Evolutionary conservation across 805 yeast genomes (phyloP).

Genomic region (Teunomyces pallodes): DNA sequence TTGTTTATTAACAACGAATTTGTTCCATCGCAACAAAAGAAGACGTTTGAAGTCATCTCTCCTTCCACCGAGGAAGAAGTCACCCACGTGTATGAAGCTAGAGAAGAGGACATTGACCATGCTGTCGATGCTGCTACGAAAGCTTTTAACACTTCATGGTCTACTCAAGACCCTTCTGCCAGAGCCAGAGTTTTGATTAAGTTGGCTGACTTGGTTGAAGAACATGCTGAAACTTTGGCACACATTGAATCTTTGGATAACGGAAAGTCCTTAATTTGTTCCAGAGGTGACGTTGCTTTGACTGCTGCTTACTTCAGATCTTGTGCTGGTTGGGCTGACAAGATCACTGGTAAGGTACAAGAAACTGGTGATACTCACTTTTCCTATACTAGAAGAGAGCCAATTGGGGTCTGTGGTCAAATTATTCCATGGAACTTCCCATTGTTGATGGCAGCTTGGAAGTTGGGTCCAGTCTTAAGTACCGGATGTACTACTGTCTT

Average conservation of each 20-base stretch:
- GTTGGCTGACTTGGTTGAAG: conserved; percentile 76
- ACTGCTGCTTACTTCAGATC: conserved; percentile 71
- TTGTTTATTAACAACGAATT: conserved; percentile 86
- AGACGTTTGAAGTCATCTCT: conserved; percentile 59
- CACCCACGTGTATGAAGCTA: conserved; percentile 70
- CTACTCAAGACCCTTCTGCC: conserved; percentile 60
- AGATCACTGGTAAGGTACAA: conserved; percentile 70
- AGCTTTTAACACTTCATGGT: conserved; percentile 74
- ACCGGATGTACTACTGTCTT: conserved; percentile 86
- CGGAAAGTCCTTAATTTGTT: conserved; percentile 74
- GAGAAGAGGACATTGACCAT: conserved; percentile 71
- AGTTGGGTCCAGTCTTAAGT: conserved; percentile 88
- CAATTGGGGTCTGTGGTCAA: conserved; percentile 93
- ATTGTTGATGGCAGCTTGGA: conserved; percentile 90
- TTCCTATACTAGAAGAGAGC: conserved; percentile 80
- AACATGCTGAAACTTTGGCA: conserved; percentile 68
- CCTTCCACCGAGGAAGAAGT: conserved; percentile 73
- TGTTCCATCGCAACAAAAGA: conserved; percentile 53
- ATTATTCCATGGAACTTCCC: conserved; percentile 99
- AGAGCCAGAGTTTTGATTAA: conserved; percentile 64
- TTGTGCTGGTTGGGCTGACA: conserved; percentile 91
- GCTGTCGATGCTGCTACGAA: conserved; percentile 84
- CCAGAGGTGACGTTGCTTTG: conserved; percentile 73
- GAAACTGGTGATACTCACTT: conserved; percentile 75
- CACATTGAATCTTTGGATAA: conserved; percentile 83